Base-by-base conservation (phyloP, 176 grass and related monocot genomes). In the Saccharum officinarum region DNA sequence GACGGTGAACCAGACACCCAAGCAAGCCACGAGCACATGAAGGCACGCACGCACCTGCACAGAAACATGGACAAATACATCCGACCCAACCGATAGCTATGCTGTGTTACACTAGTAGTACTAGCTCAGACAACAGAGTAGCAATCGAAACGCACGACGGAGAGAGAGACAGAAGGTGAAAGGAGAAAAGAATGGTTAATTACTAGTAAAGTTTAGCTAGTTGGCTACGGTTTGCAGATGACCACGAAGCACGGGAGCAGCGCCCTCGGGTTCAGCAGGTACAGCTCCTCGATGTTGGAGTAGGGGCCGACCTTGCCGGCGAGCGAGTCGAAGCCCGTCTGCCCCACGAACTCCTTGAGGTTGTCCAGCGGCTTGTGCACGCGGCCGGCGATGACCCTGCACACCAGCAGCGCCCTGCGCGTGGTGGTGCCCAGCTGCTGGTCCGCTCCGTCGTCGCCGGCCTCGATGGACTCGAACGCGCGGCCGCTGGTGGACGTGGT, bases 331-430 rank as follows among this genome's bases (percentile, higher is more conserved):
- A 97, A 97, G 14, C 94, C 94, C 14, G 91, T 86, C 84, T 94
- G 91, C 25, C 89, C 89, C 69, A 37, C 76, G 64, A 97, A 84
- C 76, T 97, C 94, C 84, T 75, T 91, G 42, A 92, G 75, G 88
- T 94, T 94, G 33, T 94, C 94, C 69, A 97, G 75, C 17, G 94
- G 94, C 88, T 97, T 97, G 80, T 97, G 94, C 73, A 97, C 94
- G 65, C 94, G 45, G 6, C 94, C 94, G 23, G 94, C 94, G 86
- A 97, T 92, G 10, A 97, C 94, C 90, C 94, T 89, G 79, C 94
- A 97, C 42, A 97, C 94, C 57, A 97, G 84, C 79, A 97, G 86
- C 39, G 92, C 94, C 94, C 69, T 97, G 6, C 87, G 87, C 10
- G 69, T 12, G 0, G 50, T 20, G 52, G 18, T 57, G 52, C 52